Evolutionary conservation across 495 filamentous ascomycete species (phyloP), one percentile per base, ranked within the genome.

Genomic region (Aspergillus egyptiacus): DNA sequence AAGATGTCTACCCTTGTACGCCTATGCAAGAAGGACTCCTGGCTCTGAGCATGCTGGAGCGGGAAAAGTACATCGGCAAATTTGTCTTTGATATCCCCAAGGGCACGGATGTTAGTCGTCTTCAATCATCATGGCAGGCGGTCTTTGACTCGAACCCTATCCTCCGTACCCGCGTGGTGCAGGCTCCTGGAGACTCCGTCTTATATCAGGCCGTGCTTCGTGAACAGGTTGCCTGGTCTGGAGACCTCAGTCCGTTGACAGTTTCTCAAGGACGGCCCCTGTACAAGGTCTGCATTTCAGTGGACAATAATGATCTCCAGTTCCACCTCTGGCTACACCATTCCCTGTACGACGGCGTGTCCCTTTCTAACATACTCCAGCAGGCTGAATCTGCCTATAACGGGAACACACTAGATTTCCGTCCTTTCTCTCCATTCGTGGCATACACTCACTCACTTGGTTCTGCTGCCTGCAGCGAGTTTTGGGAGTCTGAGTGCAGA

Each of bases 281-380:
- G n/a, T n/a, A n/a, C n/a, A n/a, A n/a, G n/a, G n/a, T n/a, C n/a
- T n/a, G n/a, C n/a, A n/a, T n/a, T n/a, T n/a, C n/a, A n/a, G n/a
- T n/a, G n/a, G 14, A 15, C n/a, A 14, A 34, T 13, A 17, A 15
- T 3, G 6, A 15, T 17, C 13, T 4, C 14, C n/a, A 34, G n/a
- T 39, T 37, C 32, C 15, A 24, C 13, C 62, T 84, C 6, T 72
- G 69, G 7, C 76, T 87, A 9, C 80, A 83, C 52, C 81, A 85
- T 58, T 73, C 74, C 9, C 51, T 84, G 1, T 84, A 81, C 51
- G 82, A 86, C 55, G 78, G 74, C 13, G 72, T 81, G 57, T 74
- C 75, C 39, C 63, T 82, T 31, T 68, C 69, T 6, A 48, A 71
- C n/a, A 42, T 83, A 5, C 54, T 80, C 6, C 40, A 68, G 11